Percentiles rank a stretch among this genome's conserved stretches.
phyloP scores from a whole-genome alignment of 768 basidiomycete genomes.

The Suillus decipiens region DNA sequence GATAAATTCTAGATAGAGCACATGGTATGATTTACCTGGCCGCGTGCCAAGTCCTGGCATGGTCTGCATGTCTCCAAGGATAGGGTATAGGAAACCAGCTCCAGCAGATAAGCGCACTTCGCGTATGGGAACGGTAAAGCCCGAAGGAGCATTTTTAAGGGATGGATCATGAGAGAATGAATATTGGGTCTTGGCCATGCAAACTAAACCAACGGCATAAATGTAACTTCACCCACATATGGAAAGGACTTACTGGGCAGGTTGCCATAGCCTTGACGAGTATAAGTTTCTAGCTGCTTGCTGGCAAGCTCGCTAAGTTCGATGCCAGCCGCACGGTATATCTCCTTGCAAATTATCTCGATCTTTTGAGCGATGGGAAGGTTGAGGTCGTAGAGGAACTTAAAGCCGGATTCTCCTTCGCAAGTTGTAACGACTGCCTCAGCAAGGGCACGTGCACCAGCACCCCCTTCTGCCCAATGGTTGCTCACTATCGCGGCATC shows the following conservation, averaged over 20 bases:
- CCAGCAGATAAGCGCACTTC: constrained; percentile 88
- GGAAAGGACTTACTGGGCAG: constrained; percentile 65
- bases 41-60: constrained; percentile 96
- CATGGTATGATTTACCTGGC: constrained; percentile 56
- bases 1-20: constrained; percentile 2
- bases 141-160: constrained; percentile 87
- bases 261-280: constrained; percentile 79
- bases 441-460: constrained; percentile 86
- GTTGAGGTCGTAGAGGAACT: constrained; percentile 89
- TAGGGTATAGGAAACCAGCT: constrained; percentile 93
- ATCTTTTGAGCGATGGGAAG: constrained; percentile 90
- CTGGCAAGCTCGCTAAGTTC: constrained; percentile 82
- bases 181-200: constrained; percentile 98
- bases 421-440: constrained; percentile 90
- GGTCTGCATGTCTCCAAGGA: constrained; percentile 96
- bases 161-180: constrained; percentile 95
- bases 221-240: constrained; percentile 8
- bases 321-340: constrained; percentile 93
- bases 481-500: constrained; percentile 94
- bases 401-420: constrained; percentile 81
- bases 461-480: constrained; percentile 97
- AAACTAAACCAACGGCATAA: constrained; percentile 52
- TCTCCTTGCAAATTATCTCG: constrained; percentile 79
- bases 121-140: constrained; percentile 92
- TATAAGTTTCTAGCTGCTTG: constrained; percentile 88